These are phyloP conservation scores for Thozetella sp. DNA, from an alignment of 495 filamentous ascomycete genomes.

Conservation along the genomic window DNA sequence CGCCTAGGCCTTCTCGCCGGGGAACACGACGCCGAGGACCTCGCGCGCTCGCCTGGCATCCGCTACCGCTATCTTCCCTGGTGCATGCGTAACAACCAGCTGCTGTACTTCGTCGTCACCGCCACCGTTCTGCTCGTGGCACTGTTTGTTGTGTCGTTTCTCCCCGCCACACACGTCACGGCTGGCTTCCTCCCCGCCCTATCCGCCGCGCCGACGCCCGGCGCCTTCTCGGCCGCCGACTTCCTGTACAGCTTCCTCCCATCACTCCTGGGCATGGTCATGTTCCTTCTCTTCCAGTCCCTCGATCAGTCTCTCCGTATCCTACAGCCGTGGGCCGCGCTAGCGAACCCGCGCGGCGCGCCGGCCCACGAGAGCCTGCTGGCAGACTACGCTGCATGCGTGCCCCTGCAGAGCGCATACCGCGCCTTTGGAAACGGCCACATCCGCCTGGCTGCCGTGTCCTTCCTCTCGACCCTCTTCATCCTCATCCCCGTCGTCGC, in stretches of 20 bases:
- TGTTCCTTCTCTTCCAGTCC: constrained; percentile 77
- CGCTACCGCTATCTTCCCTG: constrained; percentile 75
- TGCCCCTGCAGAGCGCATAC: constrained; percentile 64
- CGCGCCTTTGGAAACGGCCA: constrained; percentile 66
- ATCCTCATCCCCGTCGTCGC: constrained; percentile 72
- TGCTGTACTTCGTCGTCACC: constrained; percentile 65
- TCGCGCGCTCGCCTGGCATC: constrained; percentile 42
- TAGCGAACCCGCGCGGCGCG: constrained; percentile 58
- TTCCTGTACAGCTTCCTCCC: constrained; percentile 90
- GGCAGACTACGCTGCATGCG: constrained; percentile 67
- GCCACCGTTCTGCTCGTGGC: constrained; percentile 69
- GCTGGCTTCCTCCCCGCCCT: constrained; percentile 73
- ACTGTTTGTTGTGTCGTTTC: constrained; percentile 76
- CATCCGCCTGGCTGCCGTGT: constrained; percentile 70
- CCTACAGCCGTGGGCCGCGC: constrained; percentile 72
- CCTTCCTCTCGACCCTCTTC: constrained; percentile 64
- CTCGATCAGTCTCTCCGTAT: constrained; percentile 76
- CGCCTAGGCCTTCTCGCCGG: constrained; percentile 15
- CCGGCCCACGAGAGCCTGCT: constrained; percentile 70
- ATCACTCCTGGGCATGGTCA: constrained; percentile 68
- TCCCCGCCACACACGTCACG: constrained; percentile 60
- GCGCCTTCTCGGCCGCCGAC: constrained; percentile 80
- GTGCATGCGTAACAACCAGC: constrained; percentile 67
- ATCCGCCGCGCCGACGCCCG: constrained; percentile 55
- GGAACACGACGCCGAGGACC: constrained; percentile 28